A percentile compares a stretch with the other conserved stretches of the same genome.
Conservation (phyloP, 2,329 filamentous ascomycete species). For the Monosporascus ibericus region DNA sequence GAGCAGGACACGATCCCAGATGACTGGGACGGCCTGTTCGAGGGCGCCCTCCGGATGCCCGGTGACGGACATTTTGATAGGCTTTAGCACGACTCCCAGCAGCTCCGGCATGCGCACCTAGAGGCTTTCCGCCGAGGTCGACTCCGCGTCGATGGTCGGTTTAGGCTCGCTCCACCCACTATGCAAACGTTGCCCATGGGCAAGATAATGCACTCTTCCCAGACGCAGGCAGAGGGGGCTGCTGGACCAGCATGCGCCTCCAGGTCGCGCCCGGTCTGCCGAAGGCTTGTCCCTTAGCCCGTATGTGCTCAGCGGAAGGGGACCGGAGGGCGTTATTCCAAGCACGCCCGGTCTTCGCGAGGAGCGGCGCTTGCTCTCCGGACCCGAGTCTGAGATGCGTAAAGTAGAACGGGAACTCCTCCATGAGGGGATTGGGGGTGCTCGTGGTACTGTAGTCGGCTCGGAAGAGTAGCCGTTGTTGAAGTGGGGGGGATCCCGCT, state of each 20-base stretch:
- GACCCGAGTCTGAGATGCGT: background rate
- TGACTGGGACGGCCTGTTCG: too few species aligned
- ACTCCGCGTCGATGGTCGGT: too few species aligned
- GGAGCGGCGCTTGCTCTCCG: background rate
- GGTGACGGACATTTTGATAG: too few species aligned
- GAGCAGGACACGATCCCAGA: too few species aligned
- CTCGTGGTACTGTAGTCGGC: too few species aligned
- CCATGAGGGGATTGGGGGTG: background rate
- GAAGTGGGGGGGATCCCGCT: background rate
- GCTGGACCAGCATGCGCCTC: background rate
- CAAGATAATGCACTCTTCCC: too few species aligned
- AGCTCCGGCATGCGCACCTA: too few species aligned
- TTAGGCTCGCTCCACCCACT: too few species aligned
- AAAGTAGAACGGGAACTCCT: background rate
- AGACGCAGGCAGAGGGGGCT: background rate
- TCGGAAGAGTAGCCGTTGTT: background rate
- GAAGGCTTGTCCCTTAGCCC: background rate
- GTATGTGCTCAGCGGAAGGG: background rate
- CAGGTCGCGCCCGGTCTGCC: background rate
- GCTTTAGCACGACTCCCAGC: too few species aligned
- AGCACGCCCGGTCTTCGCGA: background rate
- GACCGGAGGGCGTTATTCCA: background rate
- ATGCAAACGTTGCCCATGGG: too few species aligned
- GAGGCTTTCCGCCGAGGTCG: too few species aligned
- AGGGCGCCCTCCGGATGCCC: too few species aligned